Base-by-base conservation (phyloP, 371 early-diverging fungal genomes). In the Gilbertella persicaria region DNA sequence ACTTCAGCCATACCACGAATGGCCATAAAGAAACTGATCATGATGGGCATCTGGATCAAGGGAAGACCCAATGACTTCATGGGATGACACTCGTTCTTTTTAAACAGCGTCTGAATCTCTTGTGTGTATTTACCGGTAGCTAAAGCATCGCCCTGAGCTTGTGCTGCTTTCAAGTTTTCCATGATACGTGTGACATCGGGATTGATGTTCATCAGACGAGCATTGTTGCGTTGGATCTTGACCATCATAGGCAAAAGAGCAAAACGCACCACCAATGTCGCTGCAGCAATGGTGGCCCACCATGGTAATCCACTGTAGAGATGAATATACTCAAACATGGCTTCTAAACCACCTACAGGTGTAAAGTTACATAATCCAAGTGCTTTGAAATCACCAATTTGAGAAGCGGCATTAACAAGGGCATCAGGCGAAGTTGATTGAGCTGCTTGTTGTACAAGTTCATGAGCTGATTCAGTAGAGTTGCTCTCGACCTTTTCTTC, bases 11-110 rank as follows among this genome's bases (percentile, higher is more conserved):
- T 90, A 25, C 72, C 81, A 55, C 87, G 74, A 44, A 96, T 62
- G 2, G 91, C 96, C 62, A 94, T 72, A 61, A 96, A 98, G 78
- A 95, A 90, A 5, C 85, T 81, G 53, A 98, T 76, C 83, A 94
- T 89, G 30, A 96, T 79, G n/a, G 96, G 96, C 33, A 86, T 80
- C 61, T 93, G 92, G 9, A 87, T 54, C 28, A 93, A 44, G 5
- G 87, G 82, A 40, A 85, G 62, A 52, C 83, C 72, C 57, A 92
- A 54, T 0, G 81, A 81, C 55, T 81, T 82, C 64, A 85, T 61
- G 1, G 90, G 86, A 55, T 82, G 82, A 40, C 87, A 75, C 4
- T 82, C 76, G 50, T 84, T 73, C 55, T 75, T 78, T 58, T 84
- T 85, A 64, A 85, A 92, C 17, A 92, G 49, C 8, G 64, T 60